A percentile compares a stretch with the other conserved stretches of the same genome.
Conservation (phyloP, 2,329 filamentous ascomycete species). For the Fusarium sambucinum region DNA sequence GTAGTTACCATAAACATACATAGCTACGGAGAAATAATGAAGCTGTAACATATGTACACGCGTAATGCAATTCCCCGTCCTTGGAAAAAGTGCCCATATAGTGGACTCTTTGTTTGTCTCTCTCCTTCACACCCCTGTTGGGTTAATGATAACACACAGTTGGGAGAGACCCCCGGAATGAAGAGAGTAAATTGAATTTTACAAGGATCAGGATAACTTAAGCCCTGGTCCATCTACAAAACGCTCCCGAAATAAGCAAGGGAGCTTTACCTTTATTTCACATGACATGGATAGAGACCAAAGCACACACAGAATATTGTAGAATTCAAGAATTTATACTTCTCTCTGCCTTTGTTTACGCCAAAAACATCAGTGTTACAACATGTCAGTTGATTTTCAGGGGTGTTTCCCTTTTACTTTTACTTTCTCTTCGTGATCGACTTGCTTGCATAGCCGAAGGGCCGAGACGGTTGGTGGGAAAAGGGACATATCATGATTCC, state of each 20-base stretch:
- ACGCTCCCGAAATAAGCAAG: constrained; percentile 41
- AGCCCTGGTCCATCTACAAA: constrained; percentile 6
- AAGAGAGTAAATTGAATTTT: constrained; percentile 29
- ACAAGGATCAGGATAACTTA: constrained; percentile 13
- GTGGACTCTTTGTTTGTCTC: constrained; percentile 21
- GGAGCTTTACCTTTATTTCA: constrained; percentile 18
- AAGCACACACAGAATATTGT: neutral
- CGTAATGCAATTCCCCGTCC: constrained; percentile 36
- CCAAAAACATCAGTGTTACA: neutral
- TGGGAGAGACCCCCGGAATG: neutral
- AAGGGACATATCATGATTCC: constrained; percentile 33
- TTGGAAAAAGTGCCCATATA: constrained; percentile 20
- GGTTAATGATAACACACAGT: constrained; percentile 11
- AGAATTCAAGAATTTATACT: neutral
- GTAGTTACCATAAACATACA: constrained; percentile 1
- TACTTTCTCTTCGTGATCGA: constrained; percentile 25
- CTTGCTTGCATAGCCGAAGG: constrained; percentile 38
- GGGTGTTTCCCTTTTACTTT: constrained; percentile 9
- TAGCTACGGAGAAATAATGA: constrained; percentile 11
- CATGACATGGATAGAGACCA: constrained; percentile 7
- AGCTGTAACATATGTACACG: constrained; percentile 20
- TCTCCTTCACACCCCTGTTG: constrained; percentile 4
- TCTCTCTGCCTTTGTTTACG: neutral
- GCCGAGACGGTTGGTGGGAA: constrained; percentile 27
- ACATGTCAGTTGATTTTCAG: constrained; percentile 27